Evolutionary conservation across 2,329 filamentous ascomycete genomes (phyloP), one percentile per base, ranked within the genome.

Genomic region (Aspergillus unguis): DNA sequence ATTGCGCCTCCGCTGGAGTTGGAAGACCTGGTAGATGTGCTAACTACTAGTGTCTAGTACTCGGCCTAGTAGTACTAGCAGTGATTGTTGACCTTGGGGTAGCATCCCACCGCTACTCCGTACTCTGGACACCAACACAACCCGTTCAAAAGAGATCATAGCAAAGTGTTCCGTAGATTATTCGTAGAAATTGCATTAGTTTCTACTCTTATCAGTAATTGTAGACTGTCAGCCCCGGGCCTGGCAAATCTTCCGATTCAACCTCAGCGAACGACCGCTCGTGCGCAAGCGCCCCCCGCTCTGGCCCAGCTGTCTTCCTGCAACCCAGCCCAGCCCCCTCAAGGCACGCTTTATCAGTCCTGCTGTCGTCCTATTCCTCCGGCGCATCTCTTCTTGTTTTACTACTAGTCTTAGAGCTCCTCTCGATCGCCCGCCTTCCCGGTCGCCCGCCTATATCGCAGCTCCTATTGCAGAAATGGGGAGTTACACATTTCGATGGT

Each of bases 401-500:
- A 5, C 40, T 38, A 17, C 32, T 31, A 40, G n/a, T 5, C 31
- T 43, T 46, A n/a, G 51, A 47, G 11, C 27, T 40, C 29, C 35
- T 11, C 25, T 35, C 6, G 25, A 36, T 36, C 11, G 7, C 9
- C 27, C 27, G n/a, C 10, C 41, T 23, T 23, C 41, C 23, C 28
- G 11, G 41, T 23, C 9, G 32, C 53, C 38, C 27, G 36, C 36
- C 36, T 6, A 38, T 38, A 33, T 46, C 29, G n/a, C 11, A 46
- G 38, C 36, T 23, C 44, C 3, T 31, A 27, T 36, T 41, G 48
- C 43, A 9, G 33, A n/a, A 35, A 71, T 71, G 69, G 65, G 66
- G 35, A 68, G 58, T 48, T 71, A 63, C 61, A 67, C 63, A n/a
- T 72, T 72, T 50, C 62, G 62, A 62, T 72, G 70, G 69, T 72